Conservation (phyloP, 2,329 filamentous ascomycete genomes). For the Blastomyces gilchristii region DNA sequence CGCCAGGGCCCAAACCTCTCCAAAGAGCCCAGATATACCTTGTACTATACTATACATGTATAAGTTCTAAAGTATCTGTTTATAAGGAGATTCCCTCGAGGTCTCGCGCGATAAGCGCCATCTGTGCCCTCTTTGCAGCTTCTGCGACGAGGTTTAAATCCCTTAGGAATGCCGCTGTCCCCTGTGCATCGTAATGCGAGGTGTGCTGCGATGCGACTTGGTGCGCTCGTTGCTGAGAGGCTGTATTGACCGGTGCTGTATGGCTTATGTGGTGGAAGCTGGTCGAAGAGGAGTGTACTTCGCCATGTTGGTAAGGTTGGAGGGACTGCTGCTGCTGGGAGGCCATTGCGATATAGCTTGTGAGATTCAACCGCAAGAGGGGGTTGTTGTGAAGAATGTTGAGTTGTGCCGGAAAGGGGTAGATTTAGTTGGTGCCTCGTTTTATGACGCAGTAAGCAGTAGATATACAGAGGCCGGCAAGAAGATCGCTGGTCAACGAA, state of each 20-base stretch:
- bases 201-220: not conserved
- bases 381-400: not conserved
- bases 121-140: conserved; percentile 83
- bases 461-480: not conserved
- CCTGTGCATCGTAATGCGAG: conserved; percentile 10
- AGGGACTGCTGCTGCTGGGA: conserved; percentile 6
- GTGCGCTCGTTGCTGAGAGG: not conserved
- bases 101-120: conserved; percentile 79
- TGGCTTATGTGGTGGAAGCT: not conserved
- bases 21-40: not conserved
- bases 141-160: conserved; percentile 82
- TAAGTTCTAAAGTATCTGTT: not conserved
- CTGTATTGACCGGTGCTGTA: not conserved
- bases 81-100: conserved; percentile 45
- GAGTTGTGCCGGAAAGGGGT: not conserved
- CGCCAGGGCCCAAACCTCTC: conserved; percentile 4
- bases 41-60: not conserved
- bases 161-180: conserved; percentile 55
- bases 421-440: not conserved
- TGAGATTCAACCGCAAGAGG: not conserved
- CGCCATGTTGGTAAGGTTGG: not conserved
- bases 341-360: not conserved
- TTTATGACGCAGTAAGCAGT: not conserved
- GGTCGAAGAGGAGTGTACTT: not conserved
- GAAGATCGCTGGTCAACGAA: not conserved